Conservation (phyloP, 164 flowering plant genomes). For the Malania oleifera region DNA sequence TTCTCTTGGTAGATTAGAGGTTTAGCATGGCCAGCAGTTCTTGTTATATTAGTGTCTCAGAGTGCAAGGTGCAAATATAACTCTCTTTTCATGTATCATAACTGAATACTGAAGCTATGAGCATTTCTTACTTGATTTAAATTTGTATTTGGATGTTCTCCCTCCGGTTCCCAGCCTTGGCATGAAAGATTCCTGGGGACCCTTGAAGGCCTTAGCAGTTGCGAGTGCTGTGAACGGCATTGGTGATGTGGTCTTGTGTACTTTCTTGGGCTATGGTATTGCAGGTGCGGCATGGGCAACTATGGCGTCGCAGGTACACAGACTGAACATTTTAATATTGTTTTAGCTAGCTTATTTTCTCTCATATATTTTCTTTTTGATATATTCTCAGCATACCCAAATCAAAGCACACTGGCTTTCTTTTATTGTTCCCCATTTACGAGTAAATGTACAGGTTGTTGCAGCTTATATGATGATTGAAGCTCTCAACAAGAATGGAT, state of each 20-base stretch:
- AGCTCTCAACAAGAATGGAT: conserved; percentile 71
- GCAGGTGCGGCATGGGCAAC: conserved; percentile 99
- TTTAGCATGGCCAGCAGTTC: conserved; percentile 96
- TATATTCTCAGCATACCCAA: neutral
- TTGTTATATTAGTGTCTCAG: conserved; percentile 89
- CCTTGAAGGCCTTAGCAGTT: conserved; percentile 83
- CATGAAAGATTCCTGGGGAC: conserved; percentile 98
- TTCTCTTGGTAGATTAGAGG: conserved; percentile 68
- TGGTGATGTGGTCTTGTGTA: conserved; percentile 77
- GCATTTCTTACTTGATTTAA: too few species aligned
- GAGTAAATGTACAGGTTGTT: conserved; percentile 51
- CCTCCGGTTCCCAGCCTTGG: conserved; percentile 83
- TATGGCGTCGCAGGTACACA: conserved; percentile 81
- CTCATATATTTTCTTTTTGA: neutral
- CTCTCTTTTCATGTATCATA: too few species aligned
- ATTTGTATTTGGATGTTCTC: too few species aligned
- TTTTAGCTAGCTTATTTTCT: neutral
- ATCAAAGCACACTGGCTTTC: neutral
- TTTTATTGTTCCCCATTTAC: conserved; percentile 11
- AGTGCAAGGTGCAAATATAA: conserved; percentile 76
- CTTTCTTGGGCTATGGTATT: conserved; percentile 75
- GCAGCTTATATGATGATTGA: conserved; percentile 87
- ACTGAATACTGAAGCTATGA: too few species aligned
- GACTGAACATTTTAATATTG: neutral
- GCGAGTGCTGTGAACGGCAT: conserved; percentile 71